Base-by-base conservation (phyloP, 2,329 filamentous ascomycete species). In the Trichoderma arundinaceum region DNA sequence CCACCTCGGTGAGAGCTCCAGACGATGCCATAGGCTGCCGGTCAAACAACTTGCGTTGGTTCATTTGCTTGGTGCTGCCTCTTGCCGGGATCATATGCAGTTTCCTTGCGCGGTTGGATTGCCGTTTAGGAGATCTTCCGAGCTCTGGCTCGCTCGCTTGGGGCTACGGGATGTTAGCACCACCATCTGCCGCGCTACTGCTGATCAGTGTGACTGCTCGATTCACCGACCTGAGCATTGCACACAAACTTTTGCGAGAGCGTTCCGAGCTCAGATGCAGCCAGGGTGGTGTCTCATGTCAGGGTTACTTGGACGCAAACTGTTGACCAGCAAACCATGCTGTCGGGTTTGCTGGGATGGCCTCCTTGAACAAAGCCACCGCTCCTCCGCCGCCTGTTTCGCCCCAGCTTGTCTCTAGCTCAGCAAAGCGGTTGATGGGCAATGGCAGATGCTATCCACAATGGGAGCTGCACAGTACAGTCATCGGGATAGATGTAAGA, bases 1-100 rank as follows among this genome's bases (percentile, higher is more conserved):
- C 65, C 65, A 67, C 65, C 56, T 64, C 65, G 65, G 65, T 67
- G 65, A 67, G 52, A 32, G 44, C 41, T 49, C 22, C 22, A 15
- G 38, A 51, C 32, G 43, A 66, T 35, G 46, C 46, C 12, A 66
- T 66, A 62, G 65, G 65, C 65, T 57, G 51, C 58, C 57, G 48
- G 7, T 8, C 13, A 22, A 41, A 22, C n/a, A 9, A 7, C 58
- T 19, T 63, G 58, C 65, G 60, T 63, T 61, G 41, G 33, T 66
- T 60, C 57, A 51, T 66, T 54, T 66, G 56, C 39, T 51, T 46
- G 33, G 33, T 33, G 46, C 13, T 19, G 5, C 8, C 35, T 41
- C 33, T 52, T 60, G 49, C 57, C 46, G 41, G 56, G 57, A 46
- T 61, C 19, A 56, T 12, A 43, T 61, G 56, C 64, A 61, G 54